Conservation (phyloP, 2,329 filamentous ascomycete genomes). For the Elsinoe batatas region DNA sequence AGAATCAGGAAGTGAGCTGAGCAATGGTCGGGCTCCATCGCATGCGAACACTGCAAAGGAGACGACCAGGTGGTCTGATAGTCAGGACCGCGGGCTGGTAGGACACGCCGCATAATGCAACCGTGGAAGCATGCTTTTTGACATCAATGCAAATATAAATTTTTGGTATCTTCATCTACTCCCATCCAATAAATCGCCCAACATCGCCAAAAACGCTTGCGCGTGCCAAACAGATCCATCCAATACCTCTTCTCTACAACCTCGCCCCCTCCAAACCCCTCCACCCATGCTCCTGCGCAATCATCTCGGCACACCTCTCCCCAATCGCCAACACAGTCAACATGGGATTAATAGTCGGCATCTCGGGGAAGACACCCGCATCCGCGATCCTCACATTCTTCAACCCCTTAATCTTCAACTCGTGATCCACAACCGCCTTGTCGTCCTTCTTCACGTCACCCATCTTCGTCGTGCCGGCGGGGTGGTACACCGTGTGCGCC, state of each 20-base stretch:
- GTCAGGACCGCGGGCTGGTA: no score
- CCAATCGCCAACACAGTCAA: conserved; percentile 76
- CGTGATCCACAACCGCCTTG: conserved; percentile 68
- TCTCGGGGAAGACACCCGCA: conserved; percentile 79
- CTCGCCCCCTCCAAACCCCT: conserved; percentile 45
- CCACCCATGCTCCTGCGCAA: conserved; percentile 64
- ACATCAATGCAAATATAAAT: no score
- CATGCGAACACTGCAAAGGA: neutral
- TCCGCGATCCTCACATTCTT: conserved; percentile 71
- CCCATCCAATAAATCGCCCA: neutral
- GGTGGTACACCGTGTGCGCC: conserved; percentile 85
- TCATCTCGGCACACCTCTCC: conserved; percentile 74
- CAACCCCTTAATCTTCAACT: conserved; percentile 62
- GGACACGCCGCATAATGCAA: no score
- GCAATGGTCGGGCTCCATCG: no score
- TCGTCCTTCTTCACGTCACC: conserved; percentile 59
- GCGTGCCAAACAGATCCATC: no score
- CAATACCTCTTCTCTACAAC: conserved; percentile 31
- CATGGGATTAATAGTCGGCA: conserved; percentile 84
- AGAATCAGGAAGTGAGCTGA: no score
- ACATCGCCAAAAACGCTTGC: neutral
- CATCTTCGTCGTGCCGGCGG: conserved; percentile 85
- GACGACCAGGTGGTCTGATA: neutral
- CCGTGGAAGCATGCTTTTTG: no score
- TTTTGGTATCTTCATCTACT: no score